Base-by-base conservation (phyloP, 495 filamentous ascomycete genomes). In the Neurospora africana region DNA sequence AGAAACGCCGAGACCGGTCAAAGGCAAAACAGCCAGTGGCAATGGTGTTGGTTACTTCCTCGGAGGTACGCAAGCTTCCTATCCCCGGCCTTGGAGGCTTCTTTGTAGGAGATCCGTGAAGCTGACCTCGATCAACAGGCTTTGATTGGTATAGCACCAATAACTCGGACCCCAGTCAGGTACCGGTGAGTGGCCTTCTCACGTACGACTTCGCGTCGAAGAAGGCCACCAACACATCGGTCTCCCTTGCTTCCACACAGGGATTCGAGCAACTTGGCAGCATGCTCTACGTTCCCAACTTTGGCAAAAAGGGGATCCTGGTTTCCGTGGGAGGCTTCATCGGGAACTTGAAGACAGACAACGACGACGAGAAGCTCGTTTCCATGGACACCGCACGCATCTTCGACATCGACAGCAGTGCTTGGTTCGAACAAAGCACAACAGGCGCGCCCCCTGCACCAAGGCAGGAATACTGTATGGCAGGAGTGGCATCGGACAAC, bases 391-490 rank as follows among this genome's bases (percentile, higher is more conserved):
- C 15, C 3, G 72, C 77, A 5, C 72, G 69, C 8, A 58, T 77
- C 38, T 77, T 72, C 58, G 74, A 78, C 38, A 9, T 67, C 4
- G 70, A 69, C 21, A 41, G 10, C 30, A 41, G 70, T 4, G 67
- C 38, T 23, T 77, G 75, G 77, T 72, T 71, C 39, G 74, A 78
- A 27, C 77, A 78, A 30, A 61, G 68, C 44, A 72, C 74, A 5
- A 72, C 71, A 2, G 77, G 77, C 8, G 69, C 68, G 21, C 35
- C 70, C 3, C 77, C 77, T 1, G 27, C 68, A 19, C 44, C 68
- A 19, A 69, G 75, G 0, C 70, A 72, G 38, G 72, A 77, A 10
- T 77, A 77, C 19, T 78, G 77, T 65, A 72, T 78, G 5, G 74
- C 77, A 7, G 75, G 77, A 8, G 58, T 69, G 15, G 69, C 72